Conservation (phyloP, 2,329 filamentous ascomycete genomes). For the Ophiobolus disseminans region DNA sequence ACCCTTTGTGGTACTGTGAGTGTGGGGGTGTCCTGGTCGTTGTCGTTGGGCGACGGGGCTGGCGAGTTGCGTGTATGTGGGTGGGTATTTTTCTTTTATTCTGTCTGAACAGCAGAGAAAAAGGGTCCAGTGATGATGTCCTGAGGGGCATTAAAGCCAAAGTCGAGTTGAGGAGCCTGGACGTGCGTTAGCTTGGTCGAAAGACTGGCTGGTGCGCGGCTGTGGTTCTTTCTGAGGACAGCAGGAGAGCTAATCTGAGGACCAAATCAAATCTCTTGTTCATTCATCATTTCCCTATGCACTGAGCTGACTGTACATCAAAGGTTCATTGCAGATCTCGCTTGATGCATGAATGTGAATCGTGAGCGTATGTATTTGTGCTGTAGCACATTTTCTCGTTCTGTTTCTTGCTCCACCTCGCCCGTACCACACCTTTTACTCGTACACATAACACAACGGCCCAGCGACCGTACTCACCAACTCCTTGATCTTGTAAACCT, state of each 20-base stretch:
- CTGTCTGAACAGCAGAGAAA: constrained; percentile 20
- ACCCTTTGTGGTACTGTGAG: constrained; percentile 14
- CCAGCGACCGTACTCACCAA: constrained; percentile 56
- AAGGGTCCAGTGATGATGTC: constrained; percentile 45
- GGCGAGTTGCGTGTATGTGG: constrained; percentile 15
- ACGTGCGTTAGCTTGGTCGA: constrained; percentile 16
- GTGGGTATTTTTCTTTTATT: constrained; percentile 12
- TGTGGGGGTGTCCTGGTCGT: constrained; percentile 36
- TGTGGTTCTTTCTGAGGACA: constrained; percentile 42
- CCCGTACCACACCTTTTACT: constrained; percentile 19
- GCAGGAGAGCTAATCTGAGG: constrained; percentile 48
- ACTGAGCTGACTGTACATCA: background rate
- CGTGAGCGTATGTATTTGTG: too few species aligned
- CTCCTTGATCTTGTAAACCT: constrained; percentile 50
- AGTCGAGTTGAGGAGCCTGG: constrained; percentile 41
- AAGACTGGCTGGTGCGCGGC: constrained; percentile 15
- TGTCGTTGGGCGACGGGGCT: constrained; percentile 29
- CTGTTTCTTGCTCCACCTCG: too few species aligned
- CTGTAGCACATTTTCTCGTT: too few species aligned
- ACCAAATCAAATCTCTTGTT: constrained; percentile 13
- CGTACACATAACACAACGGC: constrained; percentile 58
- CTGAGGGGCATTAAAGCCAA: constrained; percentile 44
- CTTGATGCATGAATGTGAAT: too few species aligned
- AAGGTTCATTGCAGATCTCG: too few species aligned
- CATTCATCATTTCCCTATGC: background rate